Evolutionary conservation across 352 stramenopile genomes (phyloP).

Genomic region (Halophytophthora polymorphica): DNA sequence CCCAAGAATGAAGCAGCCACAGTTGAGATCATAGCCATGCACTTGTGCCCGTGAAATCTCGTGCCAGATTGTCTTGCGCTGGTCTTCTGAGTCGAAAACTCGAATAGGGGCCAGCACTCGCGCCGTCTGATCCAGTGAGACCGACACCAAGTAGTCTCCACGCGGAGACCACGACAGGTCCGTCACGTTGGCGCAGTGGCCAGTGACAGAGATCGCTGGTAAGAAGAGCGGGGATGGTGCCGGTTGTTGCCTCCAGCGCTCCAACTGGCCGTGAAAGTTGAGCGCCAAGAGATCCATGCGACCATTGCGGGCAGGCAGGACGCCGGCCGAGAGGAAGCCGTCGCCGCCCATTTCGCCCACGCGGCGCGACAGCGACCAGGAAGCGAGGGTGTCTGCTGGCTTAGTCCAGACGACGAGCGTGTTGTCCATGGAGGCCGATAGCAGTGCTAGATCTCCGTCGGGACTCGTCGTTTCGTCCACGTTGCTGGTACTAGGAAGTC

Average conservation of each 20-base stretch:
- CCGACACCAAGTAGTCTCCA: conserved; percentile 64
- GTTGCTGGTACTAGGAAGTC: conserved; percentile 8
- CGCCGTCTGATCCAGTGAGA: conserved; percentile 75
- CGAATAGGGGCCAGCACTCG: conserved; percentile 42
- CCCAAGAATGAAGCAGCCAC: conserved; percentile 45
- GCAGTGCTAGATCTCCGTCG: conserved; percentile 21
- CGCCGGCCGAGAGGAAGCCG: conserved; percentile 39
- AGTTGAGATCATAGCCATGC: conserved; percentile 82
- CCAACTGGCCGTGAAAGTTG: conserved; percentile 57
- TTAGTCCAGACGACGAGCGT: conserved; percentile 62
- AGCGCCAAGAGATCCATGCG: conserved; percentile 59
- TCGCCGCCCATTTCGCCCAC: conserved; percentile 61
- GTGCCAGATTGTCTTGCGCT: conserved; percentile 24
- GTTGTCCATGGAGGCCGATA: conserved; percentile 81
- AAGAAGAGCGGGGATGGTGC: conserved; percentile 46
- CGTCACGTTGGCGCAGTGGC: conserved; percentile 52
- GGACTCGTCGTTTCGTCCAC: background rate
- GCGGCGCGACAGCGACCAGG: conserved; percentile 49
- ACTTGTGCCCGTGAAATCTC: conserved; percentile 80
- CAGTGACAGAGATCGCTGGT: conserved; percentile 48
- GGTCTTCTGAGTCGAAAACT: background rate
- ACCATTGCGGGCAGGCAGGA: conserved; percentile 24
- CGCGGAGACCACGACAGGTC: conserved; percentile 63
- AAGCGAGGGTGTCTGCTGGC: conserved; percentile 11
- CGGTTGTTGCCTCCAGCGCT: conserved; percentile 61